Evolutionary conservation across 108 stramenopile genomes (phyloP).

Genomic region (Cylindrotheca fusiformis): DNA sequence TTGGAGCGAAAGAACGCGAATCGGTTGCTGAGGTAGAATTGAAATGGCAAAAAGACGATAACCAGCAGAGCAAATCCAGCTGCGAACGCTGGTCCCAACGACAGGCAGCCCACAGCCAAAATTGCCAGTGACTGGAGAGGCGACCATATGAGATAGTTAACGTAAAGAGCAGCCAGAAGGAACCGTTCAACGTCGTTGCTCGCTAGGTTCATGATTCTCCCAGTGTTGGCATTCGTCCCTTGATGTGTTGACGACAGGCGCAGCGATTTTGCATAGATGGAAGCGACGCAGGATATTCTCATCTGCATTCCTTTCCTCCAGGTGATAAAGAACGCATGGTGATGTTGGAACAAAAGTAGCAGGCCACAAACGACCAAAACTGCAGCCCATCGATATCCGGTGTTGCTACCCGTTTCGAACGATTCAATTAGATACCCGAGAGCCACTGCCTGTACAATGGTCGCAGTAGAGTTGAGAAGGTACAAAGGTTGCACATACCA

Average conservation of each 20-base stretch:
- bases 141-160: slow-evolving; percentile 70
- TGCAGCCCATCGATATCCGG: slow-evolving; percentile 56
- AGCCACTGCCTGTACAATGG: slow-evolving; percentile 59
- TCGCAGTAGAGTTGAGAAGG: slow-evolving; percentile 31
- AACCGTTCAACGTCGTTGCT: slow-evolving; percentile 90
- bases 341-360: slow-evolving; percentile 53
- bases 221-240: slow-evolving; percentile 35
- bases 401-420: slow-evolving; percentile 37
- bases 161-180: slow-evolving; percentile 57
- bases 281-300: slow-evolving; percentile 55
- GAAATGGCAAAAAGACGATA: slow-evolving; percentile 76
- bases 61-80: slow-evolving; percentile 76
- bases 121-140: slow-evolving; percentile 78
- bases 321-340: slow-evolving; percentile 48
- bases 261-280: slow-evolving; percentile 72
- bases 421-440: slow-evolving; percentile 69
- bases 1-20: slow-evolving; percentile 65
- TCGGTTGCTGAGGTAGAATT: slow-evolving; percentile 50
- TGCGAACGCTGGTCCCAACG: slow-evolving; percentile 74
- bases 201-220: slow-evolving; percentile 82
- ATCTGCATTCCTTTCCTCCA: slow-evolving; percentile 66
- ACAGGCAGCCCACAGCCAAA: slow-evolving; percentile 54
- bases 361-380: slow-evolving; percentile 45
- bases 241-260: slow-evolving; percentile 21
- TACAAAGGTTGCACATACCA: slow-evolving; percentile 73